phyloP scores from a whole-genome alignment of 164 flowering plant species.

The Litsea cubeba region DNA sequence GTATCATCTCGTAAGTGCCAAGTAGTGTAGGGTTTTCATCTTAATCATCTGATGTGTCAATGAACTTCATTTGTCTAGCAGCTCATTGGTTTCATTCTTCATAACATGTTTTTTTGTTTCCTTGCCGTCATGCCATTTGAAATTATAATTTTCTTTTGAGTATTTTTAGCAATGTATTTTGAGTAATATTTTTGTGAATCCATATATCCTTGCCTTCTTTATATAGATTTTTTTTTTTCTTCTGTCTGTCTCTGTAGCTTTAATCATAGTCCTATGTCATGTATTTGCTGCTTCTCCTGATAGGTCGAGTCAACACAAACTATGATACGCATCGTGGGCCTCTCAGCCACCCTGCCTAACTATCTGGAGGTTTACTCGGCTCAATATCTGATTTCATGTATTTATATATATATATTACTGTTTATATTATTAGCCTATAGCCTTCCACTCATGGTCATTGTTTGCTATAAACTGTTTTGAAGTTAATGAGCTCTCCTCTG shows the following conservation, averaged over 20 bases:
- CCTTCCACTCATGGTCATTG: background rate
- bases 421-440: background rate
- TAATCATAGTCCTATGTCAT: background rate
- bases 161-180: too few species aligned
- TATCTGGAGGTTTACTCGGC: constrained; percentile 66
- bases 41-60: too few species aligned
- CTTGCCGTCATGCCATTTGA: too few species aligned
- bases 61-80: too few species aligned
- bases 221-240: background rate
- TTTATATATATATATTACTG: too few species aligned
- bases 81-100: too few species aligned
- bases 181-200: too few species aligned
- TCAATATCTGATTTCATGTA: background rate
- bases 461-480: constrained; percentile 1
- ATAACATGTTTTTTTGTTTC: too few species aligned
- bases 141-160: too few species aligned
- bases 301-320: constrained; percentile 97
- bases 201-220: background rate
- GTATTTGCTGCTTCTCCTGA: constrained; percentile 2
- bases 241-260: background rate
- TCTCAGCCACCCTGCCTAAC: constrained; percentile 96
- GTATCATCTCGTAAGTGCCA: too few species aligned
- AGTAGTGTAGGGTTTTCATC: too few species aligned
- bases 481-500: constrained; percentile 1
- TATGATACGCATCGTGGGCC: constrained; percentile 98